phyloP scores from a whole-genome alignment of 371 early-diverging fungal genomes.

The Saksenaea vasiformis region DNA sequence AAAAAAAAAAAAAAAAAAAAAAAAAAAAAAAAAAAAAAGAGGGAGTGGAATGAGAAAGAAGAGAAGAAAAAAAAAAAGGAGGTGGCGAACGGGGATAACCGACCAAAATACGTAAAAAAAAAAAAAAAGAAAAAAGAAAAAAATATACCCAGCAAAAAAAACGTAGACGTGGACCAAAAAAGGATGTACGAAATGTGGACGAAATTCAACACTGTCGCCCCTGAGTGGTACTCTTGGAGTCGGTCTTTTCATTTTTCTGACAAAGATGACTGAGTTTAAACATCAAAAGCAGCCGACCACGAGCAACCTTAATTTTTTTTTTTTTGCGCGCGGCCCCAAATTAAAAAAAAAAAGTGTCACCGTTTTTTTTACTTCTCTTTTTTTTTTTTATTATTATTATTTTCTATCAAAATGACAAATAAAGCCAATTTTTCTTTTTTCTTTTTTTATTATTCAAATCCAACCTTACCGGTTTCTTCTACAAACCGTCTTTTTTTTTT shows the following conservation, averaged over 20 bases:
- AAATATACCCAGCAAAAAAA: background rate
- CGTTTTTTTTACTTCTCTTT: background rate
- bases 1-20: no score
- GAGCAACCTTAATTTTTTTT: background rate
- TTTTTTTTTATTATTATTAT: background rate
- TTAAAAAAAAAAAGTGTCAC: no score
- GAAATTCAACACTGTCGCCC: background rate
- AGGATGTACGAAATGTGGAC: background rate
- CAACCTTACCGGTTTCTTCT: conserved; percentile 8
- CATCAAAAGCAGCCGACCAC: background rate
- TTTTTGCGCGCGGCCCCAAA: background rate
- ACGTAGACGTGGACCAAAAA: background rate
- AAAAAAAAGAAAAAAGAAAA: background rate
- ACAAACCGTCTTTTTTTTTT: conserved; percentile 13
- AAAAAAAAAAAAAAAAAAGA: background rate
- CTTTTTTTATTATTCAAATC: background rate
- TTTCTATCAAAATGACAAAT: background rate
- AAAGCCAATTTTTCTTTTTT: background rate
- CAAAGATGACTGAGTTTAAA: background rate
- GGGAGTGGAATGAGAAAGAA: conserved; percentile 1
- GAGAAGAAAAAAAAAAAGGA: conserved; percentile 8
- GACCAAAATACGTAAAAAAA: background rate
- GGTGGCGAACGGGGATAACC: conserved; percentile 8
- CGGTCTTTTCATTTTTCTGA: background rate
- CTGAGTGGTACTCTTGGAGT: background rate